Evolutionary conservation across 106 monocot genomes (phyloP).

Genomic region (Amphibolis antarctica): DNA sequence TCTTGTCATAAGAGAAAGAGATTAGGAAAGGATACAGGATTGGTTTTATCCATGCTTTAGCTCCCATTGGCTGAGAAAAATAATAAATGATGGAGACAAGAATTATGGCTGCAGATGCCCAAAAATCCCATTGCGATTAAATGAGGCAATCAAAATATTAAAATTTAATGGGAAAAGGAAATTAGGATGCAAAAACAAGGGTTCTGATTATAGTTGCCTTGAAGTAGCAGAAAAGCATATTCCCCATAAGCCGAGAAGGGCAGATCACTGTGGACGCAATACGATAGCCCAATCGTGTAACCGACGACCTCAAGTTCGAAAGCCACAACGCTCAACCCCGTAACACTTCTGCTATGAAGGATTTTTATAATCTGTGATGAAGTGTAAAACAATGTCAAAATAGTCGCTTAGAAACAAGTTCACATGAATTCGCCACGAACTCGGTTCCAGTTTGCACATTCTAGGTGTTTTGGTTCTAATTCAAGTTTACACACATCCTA

Average conservation of each 20-base stretch:
- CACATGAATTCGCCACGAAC: too few species aligned
- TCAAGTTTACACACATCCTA: too few species aligned
- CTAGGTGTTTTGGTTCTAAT: neutral
- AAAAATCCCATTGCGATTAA: slow-evolving; percentile 5
- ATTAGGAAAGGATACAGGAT: slow-evolving; percentile 58
- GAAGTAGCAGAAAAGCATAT: slow-evolving; percentile 70
- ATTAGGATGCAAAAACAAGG: neutral
- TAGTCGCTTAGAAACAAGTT: too few species aligned
- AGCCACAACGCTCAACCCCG: slow-evolving; percentile 70
- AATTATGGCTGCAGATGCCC: slow-evolving; percentile 53
- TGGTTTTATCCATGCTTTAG: slow-evolving; percentile 51
- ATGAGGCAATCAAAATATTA: neutral
- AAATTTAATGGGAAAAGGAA: neutral
- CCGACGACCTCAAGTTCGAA: slow-evolving; percentile 97
- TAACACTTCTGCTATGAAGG: slow-evolving; percentile 60
- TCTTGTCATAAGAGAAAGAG: neutral
- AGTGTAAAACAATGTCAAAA: slow-evolving; percentile 1
- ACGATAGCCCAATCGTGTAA: slow-evolving; percentile 86
- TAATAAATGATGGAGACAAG: slow-evolving; percentile 75
- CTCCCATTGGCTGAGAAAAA: slow-evolving; percentile 61
- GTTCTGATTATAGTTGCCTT: slow-evolving; percentile 31
- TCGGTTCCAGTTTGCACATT: neutral
- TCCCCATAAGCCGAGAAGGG: slow-evolving; percentile 98
- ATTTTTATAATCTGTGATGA: slow-evolving; percentile 63
- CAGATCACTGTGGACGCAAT: slow-evolving; percentile 84